These are phyloP conservation scores for Golubevia sp. DNA, from an alignment of 1,284 basidiomycete species.

Conservation along the genomic window DNA sequence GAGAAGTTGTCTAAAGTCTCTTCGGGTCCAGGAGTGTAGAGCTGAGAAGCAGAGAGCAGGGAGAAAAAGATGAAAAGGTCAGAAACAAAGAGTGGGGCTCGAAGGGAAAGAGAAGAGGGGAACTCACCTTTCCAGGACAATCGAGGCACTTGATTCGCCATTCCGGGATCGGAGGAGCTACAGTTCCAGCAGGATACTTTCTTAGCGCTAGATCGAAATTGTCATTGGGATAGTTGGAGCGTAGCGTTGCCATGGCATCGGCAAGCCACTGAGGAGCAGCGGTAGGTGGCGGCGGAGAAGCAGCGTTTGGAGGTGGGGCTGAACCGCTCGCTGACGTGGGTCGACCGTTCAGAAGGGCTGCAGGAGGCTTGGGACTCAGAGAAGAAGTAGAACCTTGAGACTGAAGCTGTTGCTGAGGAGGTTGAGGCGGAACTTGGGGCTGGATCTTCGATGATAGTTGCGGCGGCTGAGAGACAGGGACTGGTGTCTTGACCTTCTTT, in stretches of 20 bases:
- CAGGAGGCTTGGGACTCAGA: too few relatives aligned
- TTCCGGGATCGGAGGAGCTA: constrained; percentile 64
- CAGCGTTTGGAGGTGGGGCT: constrained; percentile 59
- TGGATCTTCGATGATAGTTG: too few relatives aligned
- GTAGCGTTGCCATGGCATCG: constrained; percentile 70
- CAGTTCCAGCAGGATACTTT: constrained; percentile 21
- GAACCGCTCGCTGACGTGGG: not conserved
- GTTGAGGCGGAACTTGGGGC: too few relatives aligned
- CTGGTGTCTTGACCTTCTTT: too few relatives aligned
- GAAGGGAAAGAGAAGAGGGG: not conserved
- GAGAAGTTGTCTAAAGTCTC: constrained; percentile 88
- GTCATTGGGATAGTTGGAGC: constrained; percentile 78
- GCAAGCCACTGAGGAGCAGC: constrained; percentile 72
- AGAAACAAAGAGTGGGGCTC: not conserved
- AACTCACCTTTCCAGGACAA: constrained; percentile 84
- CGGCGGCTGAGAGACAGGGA: too few relatives aligned
- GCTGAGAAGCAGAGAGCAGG: constrained; percentile 63
- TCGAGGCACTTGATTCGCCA: constrained; percentile 94
- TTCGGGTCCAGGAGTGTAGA: constrained; percentile 91
- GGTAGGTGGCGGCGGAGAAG: not conserved
- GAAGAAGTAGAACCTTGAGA: too few relatives aligned
- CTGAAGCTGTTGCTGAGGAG: too few relatives aligned
- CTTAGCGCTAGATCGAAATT: constrained; percentile 66
- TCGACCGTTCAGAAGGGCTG: too few relatives aligned
- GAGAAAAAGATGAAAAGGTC: not conserved